A percentile compares a stretch with the other conserved stretches of the same genome.
These are phyloP conservation scores for Cornus kousa DNA, from an alignment of 148 eudicot genomes.

Conservation along the genomic window DNA sequence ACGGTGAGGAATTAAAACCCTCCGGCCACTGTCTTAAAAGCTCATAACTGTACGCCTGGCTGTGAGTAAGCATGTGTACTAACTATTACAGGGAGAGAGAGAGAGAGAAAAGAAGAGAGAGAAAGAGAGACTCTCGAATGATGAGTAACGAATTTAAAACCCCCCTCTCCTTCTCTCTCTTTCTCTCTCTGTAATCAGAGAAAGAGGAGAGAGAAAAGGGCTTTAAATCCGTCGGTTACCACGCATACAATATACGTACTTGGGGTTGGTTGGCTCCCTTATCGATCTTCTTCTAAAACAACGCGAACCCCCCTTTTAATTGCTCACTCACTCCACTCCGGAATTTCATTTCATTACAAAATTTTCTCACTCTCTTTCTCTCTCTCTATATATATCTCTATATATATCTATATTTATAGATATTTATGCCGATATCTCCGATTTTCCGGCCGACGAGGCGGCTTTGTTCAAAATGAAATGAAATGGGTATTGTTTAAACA, in stretches of 20 bases:
- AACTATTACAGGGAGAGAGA: not conserved
- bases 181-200: not conserved
- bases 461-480: not conserved
- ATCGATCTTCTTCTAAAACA: not conserved
- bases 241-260: not conserved
- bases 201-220: not conserved
- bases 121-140: not conserved
- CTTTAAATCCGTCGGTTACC: slow-evolving; percentile 12
- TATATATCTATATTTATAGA: too few species aligned
- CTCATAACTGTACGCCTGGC: not conserved
- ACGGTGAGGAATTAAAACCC: too few species aligned
- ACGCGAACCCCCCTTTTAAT: slow-evolving; percentile 2
- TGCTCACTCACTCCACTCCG: not conserved
- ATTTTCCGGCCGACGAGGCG: slow-evolving; percentile 14
- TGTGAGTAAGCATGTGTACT: slow-evolving; percentile 4
- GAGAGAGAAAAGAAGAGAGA: not conserved
- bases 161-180: not conserved
- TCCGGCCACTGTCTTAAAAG: not conserved
- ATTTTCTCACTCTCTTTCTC: not conserved
- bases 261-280: not conserved
- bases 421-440: slow-evolving; percentile 16
- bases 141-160: not conserved
- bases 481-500: not conserved
- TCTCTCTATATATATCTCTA: not conserved
- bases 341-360: slow-evolving; percentile 9